These are phyloP conservation scores for Cutaneotrichosporon mucoides DNA, from an alignment of 1,284 basidiomycete genomes.

Conservation along the genomic window DNA sequence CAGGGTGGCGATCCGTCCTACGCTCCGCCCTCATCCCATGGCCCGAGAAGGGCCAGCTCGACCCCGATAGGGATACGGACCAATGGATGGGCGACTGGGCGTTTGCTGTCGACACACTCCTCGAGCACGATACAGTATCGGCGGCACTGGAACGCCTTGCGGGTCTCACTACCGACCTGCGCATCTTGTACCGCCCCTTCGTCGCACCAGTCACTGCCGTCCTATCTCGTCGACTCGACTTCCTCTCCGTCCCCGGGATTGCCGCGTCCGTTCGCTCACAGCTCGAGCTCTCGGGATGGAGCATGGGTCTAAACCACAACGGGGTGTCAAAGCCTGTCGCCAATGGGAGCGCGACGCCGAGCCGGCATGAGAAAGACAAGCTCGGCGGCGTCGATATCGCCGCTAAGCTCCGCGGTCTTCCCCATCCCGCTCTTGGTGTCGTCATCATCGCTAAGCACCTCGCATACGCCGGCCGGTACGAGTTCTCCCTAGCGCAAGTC, in stretches of 20 bases:
- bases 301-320: constrained; percentile 9
- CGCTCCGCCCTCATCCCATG: constrained; percentile 51
- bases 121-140: constrained; percentile 33
- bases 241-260: constrained; percentile 25
- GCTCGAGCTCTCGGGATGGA: constrained; percentile 43
- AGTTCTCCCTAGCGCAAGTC: constrained; percentile 49
- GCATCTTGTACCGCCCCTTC: constrained; percentile 62
- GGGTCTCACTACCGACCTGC: constrained; percentile 63
- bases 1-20: constrained; percentile 56
- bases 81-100: constrained; percentile 55
- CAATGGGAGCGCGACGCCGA: not conserved
- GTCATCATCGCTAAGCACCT: constrained; percentile 60
- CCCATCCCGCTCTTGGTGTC: constrained; percentile 44
- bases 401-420: constrained; percentile 29
- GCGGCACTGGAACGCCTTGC: constrained; percentile 55
- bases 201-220: constrained; percentile 51
- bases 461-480: constrained; percentile 64
- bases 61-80: constrained; percentile 50
- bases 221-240: constrained; percentile 22
- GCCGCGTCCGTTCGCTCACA: constrained; percentile 26
- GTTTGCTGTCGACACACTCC: constrained; percentile 54
- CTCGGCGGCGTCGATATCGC: constrained; percentile 2
- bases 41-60: constrained; percentile 19
- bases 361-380: not conserved
- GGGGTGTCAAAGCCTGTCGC: not conserved